A percentile compares a stretch with the other conserved stretches of the same genome.
Evolutionary conservation across 2,329 filamentous ascomycete species (phyloP).

Genomic region (Sarocladiaceae sp.): DNA sequence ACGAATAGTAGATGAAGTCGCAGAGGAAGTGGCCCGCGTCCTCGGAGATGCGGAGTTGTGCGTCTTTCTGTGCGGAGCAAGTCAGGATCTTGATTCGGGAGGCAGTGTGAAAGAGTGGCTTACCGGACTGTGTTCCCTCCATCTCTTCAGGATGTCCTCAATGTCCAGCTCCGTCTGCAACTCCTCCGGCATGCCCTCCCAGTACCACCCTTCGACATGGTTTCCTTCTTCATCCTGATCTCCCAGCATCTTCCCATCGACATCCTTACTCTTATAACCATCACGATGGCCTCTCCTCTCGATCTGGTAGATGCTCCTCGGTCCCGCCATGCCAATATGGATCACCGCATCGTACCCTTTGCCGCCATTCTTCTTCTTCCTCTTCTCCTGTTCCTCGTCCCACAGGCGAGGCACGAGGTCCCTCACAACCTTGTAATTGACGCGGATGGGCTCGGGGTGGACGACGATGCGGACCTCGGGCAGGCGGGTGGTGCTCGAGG

Average conservation of each 20-base stretch:
- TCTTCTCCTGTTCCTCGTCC: slow-evolving; percentile 27
- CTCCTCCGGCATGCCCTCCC: slow-evolving; percentile 47
- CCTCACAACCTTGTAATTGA: slow-evolving; percentile 63
- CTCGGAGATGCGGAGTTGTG: slow-evolving; percentile 53
- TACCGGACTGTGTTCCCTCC: slow-evolving; percentile 47
- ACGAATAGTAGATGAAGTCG: slow-evolving; percentile 73
- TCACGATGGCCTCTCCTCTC: slow-evolving; percentile 66
- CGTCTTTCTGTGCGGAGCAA: slow-evolving; percentile 23
- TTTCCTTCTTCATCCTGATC: slow-evolving; percentile 44
- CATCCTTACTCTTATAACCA: slow-evolving; percentile 63
- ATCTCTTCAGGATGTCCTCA: slow-evolving; percentile 48
- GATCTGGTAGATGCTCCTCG: slow-evolving; percentile 58
- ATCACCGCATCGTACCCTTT: slow-evolving; percentile 53
- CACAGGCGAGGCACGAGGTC: slow-evolving; percentile 59
- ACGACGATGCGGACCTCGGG: slow-evolving; percentile 54
- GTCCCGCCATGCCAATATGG: slow-evolving; percentile 75
- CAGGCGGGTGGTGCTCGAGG: slow-evolving; percentile 23
- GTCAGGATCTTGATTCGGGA: not conserved
- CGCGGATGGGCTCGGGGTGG: slow-evolving; percentile 61
- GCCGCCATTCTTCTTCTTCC: slow-evolving; percentile 22
- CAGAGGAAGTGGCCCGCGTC: slow-evolving; percentile 70
- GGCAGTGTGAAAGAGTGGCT: slow-evolving; percentile 16
- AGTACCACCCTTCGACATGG: slow-evolving; percentile 41
- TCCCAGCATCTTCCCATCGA: slow-evolving; percentile 56
- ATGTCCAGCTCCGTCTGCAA: slow-evolving; percentile 52